A percentile compares a stretch with the other conserved stretches of the same genome.
Evolutionary conservation across 2,329 filamentous ascomycete genomes (phyloP).

Genomic region (Aschersonia sp.): DNA sequence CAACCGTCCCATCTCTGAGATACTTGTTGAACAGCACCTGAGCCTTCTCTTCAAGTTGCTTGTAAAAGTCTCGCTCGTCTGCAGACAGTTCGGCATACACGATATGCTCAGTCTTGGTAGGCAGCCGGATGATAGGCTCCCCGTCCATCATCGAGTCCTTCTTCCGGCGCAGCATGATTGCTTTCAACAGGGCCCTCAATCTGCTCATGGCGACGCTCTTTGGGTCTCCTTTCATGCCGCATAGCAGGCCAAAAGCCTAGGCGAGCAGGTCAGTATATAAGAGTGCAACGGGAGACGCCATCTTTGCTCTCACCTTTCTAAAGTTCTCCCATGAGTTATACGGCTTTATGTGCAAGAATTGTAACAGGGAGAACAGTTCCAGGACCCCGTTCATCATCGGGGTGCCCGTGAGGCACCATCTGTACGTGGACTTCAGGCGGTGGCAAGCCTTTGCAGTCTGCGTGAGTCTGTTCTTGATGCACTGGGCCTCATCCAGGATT

Average conservation of each 20-base stretch:
- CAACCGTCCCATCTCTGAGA: constrained; percentile 52
- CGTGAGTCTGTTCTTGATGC: constrained; percentile 63
- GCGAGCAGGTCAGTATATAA: constrained; percentile 3
- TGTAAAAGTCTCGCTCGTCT: constrained; percentile 66
- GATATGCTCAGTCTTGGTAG: constrained; percentile 60
- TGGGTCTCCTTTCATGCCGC: constrained; percentile 29
- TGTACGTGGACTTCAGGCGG: constrained; percentile 49
- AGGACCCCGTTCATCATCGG: constrained; percentile 78
- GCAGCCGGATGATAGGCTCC: constrained; percentile 64
- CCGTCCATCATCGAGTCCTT: constrained; percentile 71
- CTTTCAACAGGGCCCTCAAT: constrained; percentile 62
- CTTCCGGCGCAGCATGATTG: constrained; percentile 68
- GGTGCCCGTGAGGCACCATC: constrained; percentile 72
- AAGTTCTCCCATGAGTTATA: constrained; percentile 55
- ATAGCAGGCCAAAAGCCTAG: constrained; percentile 27
- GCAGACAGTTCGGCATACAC: constrained; percentile 57
- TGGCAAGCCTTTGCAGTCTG: constrained; percentile 57
- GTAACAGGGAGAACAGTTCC: constrained; percentile 65
- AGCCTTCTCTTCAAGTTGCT: constrained; percentile 54
- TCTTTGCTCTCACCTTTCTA: constrained; percentile 25
- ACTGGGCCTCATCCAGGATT: constrained; percentile 78
- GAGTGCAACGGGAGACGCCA: background rate
- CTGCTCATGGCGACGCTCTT: constrained; percentile 51
- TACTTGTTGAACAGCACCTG: constrained; percentile 66
- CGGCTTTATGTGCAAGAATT: constrained; percentile 63